Base-by-base conservation (phyloP, 2,329 filamentous ascomycete species). In the Laburnicola sp. region DNA sequence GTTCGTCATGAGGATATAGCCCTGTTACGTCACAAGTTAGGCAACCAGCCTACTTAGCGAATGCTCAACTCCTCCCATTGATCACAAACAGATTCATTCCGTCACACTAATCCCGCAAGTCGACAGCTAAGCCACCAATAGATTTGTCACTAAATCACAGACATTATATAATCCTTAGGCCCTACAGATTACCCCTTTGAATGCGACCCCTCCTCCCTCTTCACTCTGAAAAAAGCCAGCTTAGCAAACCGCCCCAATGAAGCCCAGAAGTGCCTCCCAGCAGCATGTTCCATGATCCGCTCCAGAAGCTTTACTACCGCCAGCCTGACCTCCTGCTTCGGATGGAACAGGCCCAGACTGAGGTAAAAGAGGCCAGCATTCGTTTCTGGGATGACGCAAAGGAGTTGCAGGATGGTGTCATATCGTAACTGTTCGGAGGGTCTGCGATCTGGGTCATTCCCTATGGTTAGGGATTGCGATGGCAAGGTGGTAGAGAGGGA, bases 291-390 rank as follows among this genome's bases (percentile, higher is more conserved):
- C 59, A 86, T 83, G 48, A 99, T 86, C 22, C 91, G 82, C 60
- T 93, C 91, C 22, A 99, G 74, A 31, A 99, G 76, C 54, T 89
- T 89, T 1, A 90, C 87, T 2, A 90, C 89, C 48, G 85, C 85
- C 61, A 87, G 75, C 31, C 94, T 82, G 8, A 97, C 92, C 45
- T 91, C 87, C 31, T 81, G 80, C 58, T 92, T 86, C 48, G 91
- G 91, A 76, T 99, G 94, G 71, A 97, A 97, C 4, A 99, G 78
- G 0, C 94, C 94, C 45, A 97, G 82, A 4, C 88, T 89, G 25
- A 99, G 76, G 64, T 97, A 96, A 71, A 97, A 97, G 2, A 97
- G 80, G 0, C 91, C 94, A 0, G 88, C 89, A 63, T 94, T 90
- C 26, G 85, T 89, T 74, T 96, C 91, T 6, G 91, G 91, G 4